Evolutionary conservation across 148 eudicot genomes (phyloP), one percentile per base, ranked within the genome.

Genomic region (Rhododendron griersonianum): DNA sequence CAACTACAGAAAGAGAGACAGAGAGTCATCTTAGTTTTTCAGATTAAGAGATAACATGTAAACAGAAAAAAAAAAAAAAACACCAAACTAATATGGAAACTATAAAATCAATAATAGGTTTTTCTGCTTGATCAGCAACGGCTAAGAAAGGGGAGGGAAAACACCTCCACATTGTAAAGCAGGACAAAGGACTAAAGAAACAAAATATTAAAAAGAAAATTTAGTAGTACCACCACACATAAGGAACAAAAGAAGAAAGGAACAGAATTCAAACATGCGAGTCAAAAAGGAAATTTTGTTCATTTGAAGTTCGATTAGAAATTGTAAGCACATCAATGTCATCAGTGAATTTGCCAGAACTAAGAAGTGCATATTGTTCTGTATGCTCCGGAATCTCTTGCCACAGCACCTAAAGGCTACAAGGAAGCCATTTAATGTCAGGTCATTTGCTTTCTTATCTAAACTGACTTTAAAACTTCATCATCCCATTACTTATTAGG

Each of bases 1-100:
- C 98, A 92, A 92, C 98, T 95, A 87, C 53, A 88, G 25, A 69
- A 28, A 86, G 77, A 82, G 35, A 28, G 8, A 50, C 37, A 44
- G 25, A 44, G 33, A 53, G 33, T 41, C 44, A 15, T 37, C 41
- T 37, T 39, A 81, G 73, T 23, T 55, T 82, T 84, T 19, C 80
- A 71, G 57, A 44, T 39, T 11, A 50, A 25, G 7, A 86, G 44
- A 81, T 16, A 21, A 63, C 73, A 33, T 80, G 48, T 35, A 53
- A 85, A 11, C 39, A 4, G 48, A 5, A 7, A 30, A 33, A 1
- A 7, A 7, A 39, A 39, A 39, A 13, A 69, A 57, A 53, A 80
- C 63, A 80, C 63, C 10, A 30, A 21, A 30, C 5, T 55, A 19
- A 13, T 35, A 53, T 47, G 13, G 25, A 55, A 33, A 25, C 41